Conservation (phyloP, 2,329 filamentous ascomycete species). For the Fusarium solani-melongenae region DNA sequence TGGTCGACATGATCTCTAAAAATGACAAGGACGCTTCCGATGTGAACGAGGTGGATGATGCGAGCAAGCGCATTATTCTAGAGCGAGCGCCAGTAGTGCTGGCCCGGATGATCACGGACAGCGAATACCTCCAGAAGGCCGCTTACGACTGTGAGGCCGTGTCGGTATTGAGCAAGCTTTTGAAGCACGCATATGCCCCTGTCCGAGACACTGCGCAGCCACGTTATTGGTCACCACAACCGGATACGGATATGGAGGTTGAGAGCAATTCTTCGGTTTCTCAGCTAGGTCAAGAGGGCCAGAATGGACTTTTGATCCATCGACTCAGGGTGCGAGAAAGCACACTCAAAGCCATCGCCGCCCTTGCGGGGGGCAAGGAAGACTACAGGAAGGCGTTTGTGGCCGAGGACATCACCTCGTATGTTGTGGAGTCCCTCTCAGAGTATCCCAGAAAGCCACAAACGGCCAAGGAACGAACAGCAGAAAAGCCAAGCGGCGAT, state of each 20-base stretch:
- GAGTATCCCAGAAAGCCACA: constrained; percentile 65
- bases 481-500: constrained; percentile 52
- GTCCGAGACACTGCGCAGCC: constrained; percentile 47
- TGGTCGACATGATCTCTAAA: constrained; percentile 70
- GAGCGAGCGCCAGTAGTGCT: constrained; percentile 81
- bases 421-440: constrained; percentile 83
- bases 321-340: constrained; percentile 81
- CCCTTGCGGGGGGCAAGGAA: constrained; percentile 83
- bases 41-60: constrained; percentile 51
- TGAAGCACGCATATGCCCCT: constrained; percentile 64
- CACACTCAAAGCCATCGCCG: constrained; percentile 82
- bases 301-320: constrained; percentile 71
- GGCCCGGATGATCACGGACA: constrained; percentile 82
- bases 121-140: constrained; percentile 81
- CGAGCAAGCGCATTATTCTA: constrained; percentile 57
- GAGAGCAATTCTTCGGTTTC: constrained; percentile 51
- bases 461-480: constrained; percentile 54
- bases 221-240: constrained; percentile 54
- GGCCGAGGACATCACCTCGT: constrained; percentile 81
- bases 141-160: constrained; percentile 74
- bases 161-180: constrained; percentile 58
- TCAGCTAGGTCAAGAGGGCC: constrained; percentile 69
- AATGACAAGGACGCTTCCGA: constrained; percentile 59
- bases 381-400: constrained; percentile 85
- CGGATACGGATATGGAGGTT: constrained; percentile 49